Base-by-base conservation (phyloP, 306 rosid genomes). In the Boehmeria nivea region DNA sequence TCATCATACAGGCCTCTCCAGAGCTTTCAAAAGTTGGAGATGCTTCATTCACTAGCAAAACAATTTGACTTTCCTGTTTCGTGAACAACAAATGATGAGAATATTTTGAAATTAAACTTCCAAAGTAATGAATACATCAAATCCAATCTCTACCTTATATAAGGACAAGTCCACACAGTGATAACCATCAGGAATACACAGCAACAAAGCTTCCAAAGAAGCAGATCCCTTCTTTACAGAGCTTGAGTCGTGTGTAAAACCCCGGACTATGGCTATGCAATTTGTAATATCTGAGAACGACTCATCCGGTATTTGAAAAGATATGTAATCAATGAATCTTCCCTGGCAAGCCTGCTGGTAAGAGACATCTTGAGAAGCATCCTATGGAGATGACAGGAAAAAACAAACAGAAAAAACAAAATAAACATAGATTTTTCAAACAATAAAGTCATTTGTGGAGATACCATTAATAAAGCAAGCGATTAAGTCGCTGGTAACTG, bases 91-190 rank as follows among this genome's bases (percentile, higher is more conserved):
- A 57, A 49, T 64, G 12, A 49, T 23, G 39, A 62, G 8, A 34
- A 5, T 42, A 20, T 23, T 31, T 25, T 50, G 52, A 59, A 57
- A 63, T 36, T 47, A 52, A 66, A 50, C 50, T 23, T 6, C 33
- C 34, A 64, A 75, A 17, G n/a, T 69, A 25, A 51, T n/a, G 50
- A 17, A 44, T 42, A 2, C 44, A 15, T 0, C n/a, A 69, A 50
- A 51, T 72, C 47, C 31, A 31, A 64, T 43, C 19, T 42, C 51
- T 64, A 91, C 98, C 95, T 84, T 91, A 13, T 91, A 91, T 64
- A 82, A 75, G 74, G 98, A 87, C 43, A 91, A 82, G 76, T 91
- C 96, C 36, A 82, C 84, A 48, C 96, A 87, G 53, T 64, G 76
- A 74, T 77, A 91, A 72, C 83, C 94, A 68, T 17, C 75, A 53